Percentiles rank a stretch among this genome's conserved stretches.
These are phyloP conservation scores for Picochlorum sp. DNA, from an alignment of 139 green algal genomes.

Conservation along the genomic window DNA sequence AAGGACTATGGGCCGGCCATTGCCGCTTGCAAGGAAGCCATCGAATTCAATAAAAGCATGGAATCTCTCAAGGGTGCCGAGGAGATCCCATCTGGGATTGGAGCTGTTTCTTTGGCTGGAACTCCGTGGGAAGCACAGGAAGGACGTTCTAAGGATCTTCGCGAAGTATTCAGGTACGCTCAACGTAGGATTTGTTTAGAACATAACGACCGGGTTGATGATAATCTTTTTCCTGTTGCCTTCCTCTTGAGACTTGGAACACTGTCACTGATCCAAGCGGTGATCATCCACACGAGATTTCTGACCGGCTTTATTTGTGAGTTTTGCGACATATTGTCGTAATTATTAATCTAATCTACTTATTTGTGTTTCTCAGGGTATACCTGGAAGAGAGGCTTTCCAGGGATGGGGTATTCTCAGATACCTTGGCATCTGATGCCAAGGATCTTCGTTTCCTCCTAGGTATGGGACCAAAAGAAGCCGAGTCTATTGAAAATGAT, in stretches of 20 bases:
- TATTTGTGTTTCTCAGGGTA: conserved; percentile 20
- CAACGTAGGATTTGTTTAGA: background rate
- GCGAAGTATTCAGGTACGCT: conserved; percentile 40
- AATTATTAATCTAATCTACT: background rate
- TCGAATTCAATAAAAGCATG: conserved; percentile 48
- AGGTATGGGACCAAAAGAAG: conserved; percentile 71
- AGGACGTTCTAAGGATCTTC: conserved; percentile 26
- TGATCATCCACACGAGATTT: conserved; percentile 29
- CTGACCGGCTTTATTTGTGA: conserved; percentile 17
- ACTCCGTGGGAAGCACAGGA: conserved; percentile 23
- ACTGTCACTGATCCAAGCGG: background rate
- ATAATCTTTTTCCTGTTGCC: conserved; percentile 17
- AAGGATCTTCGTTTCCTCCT: conserved; percentile 57
- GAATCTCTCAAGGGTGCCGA: conserved; percentile 19
- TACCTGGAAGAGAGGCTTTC: conserved; percentile 61
- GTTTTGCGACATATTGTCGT: background rate
- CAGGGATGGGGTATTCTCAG: conserved; percentile 29
- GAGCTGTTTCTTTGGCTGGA: conserved; percentile 28
- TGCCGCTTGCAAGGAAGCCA: conserved; percentile 24
- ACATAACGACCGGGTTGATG: conserved; percentile 1
- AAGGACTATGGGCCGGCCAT: conserved; percentile 29
- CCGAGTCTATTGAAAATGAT: conserved; percentile 34
- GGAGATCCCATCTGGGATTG: conserved; percentile 39
- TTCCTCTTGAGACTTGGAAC: conserved; percentile 10
- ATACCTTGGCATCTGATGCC: conserved; percentile 50